These are phyloP conservation scores for Allomyces macrogynus DNA, from an alignment of 192 early-diverging fungal species.

Conservation along the genomic window DNA sequence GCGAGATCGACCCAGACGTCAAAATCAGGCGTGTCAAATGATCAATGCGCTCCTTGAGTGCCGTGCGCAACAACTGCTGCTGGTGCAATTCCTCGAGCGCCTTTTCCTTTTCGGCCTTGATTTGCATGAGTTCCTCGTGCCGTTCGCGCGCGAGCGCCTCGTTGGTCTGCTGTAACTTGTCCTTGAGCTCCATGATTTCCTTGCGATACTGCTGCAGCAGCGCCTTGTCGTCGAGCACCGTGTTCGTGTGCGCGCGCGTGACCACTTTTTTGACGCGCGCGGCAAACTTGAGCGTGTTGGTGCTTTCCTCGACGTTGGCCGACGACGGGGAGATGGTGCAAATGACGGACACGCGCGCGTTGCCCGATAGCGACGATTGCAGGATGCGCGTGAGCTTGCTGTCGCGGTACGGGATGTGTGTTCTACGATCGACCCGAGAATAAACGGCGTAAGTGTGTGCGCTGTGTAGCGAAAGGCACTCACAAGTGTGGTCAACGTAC, in stretches of 20 bases:
- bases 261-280: conserved; percentile 71
- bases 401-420: conserved; percentile 90
- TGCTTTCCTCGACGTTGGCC: conserved; percentile 60
- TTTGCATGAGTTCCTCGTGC: conserved; percentile 22
- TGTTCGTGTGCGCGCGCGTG: conserved; percentile 62
- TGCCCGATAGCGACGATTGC: conserved; percentile 78
- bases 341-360: conserved; percentile 72
- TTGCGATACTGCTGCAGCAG: conserved; percentile 58
- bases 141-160: conserved; percentile 24
- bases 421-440: conserved; percentile 7
- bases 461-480: too few relatives aligned
- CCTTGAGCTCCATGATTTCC: conserved; percentile 56
- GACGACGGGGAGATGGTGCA: conserved; percentile 72
- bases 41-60: conserved; percentile 65
- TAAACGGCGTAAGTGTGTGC: too few relatives aligned
- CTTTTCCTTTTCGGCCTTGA: conserved; percentile 11
- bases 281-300: conserved; percentile 91
- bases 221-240: conserved; percentile 53
- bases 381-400: conserved; percentile 89
- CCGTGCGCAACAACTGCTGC: conserved; percentile 29
- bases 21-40: conserved; percentile 68
- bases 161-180: conserved; percentile 39
- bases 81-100: conserved; percentile 4
- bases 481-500: too few relatives aligned
- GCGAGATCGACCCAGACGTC: conserved; percentile 37